Evolutionary conservation across 176 grass and related monocot genomes (phyloP), one percentile per base, ranked within the genome.

Genomic region (Canna indica): DNA sequence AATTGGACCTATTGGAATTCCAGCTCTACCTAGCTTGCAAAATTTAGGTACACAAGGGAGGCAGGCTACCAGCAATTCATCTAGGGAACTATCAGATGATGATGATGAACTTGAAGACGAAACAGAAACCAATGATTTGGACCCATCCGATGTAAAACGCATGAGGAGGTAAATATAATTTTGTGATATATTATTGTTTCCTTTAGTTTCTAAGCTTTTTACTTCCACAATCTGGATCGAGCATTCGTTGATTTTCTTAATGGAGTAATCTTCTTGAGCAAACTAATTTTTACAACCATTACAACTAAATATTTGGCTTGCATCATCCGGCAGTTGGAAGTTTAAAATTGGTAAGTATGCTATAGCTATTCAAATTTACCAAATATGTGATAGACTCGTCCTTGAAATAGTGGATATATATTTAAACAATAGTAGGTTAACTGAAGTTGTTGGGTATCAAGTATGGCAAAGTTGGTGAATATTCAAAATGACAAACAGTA

Each of bases 71-170:
- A 91, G 82, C 57, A 60, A 44, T 70, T 88, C 85, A 72, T 95
- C 87, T 45, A 91, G 75, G 75, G 87, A 95, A 60, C 64, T 69
- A 38, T 88, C 75, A 64, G 77, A 87, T 9, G 82, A 83, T 20
- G 81, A 90, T 69, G 87, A 82, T 7, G 80, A 85, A 71, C 34
- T 85, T 62, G 87, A 95, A 65, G 85, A 81, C 81, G 84, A 68
- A 73, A 76, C 76, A 22, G 32, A 78, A 29, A 68, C 47, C 24
- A 83, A 12, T 30, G 59, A 75, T 36, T 65, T 70, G 64, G 71
- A 84, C 35, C 77, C 69, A 25, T 11, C 78, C 50, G 88, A 79
- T 80, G 47, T 69, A n/a, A 95, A 95, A 53, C 78, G 83, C 61
- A 73, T 81, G 50, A 88, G 83, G 59, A 95, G 87, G 91, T 95